Conservation (phyloP, 2,329 filamentous ascomycete species). For the Fusarium poae region DNA sequence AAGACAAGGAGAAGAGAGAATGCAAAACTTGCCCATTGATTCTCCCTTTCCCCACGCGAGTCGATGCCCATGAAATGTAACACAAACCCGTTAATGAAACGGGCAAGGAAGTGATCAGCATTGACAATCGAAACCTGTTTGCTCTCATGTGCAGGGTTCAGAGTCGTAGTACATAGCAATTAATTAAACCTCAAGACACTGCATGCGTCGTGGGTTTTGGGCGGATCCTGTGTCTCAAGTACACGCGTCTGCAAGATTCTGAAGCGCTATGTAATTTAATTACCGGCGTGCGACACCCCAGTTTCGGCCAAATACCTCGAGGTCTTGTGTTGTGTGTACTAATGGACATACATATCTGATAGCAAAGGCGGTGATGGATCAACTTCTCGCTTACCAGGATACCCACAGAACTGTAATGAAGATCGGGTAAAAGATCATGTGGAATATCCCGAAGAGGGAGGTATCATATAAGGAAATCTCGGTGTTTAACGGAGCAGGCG, state of each 20-base stretch:
- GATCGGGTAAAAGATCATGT: constrained; percentile 9
- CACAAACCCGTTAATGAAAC: constrained; percentile 15
- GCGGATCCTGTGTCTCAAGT: constrained; percentile 7
- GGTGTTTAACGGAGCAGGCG: constrained; percentile 1
- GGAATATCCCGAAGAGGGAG: neutral
- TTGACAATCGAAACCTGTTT: constrained; percentile 16
- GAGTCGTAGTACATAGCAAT: neutral
- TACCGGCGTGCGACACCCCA: constrained; percentile 14
- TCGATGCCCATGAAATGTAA: constrained; percentile 20
- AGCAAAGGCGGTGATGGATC: constrained; percentile 1
- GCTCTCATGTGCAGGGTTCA: constrained; percentile 12
- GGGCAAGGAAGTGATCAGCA: constrained; percentile 12
- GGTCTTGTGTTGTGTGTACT: constrained; percentile 1
- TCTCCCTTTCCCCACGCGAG: neutral
- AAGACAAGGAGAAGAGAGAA: constrained; percentile 4
- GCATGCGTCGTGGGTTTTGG: neutral
- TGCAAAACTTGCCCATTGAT: constrained; percentile 14
- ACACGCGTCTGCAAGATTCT: neutral
- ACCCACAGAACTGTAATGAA: neutral
- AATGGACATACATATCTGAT: neutral
- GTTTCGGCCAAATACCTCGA: constrained; percentile 14
- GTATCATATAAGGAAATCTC: neutral
- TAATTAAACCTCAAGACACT: constrained; percentile 12
- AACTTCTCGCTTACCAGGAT: neutral
- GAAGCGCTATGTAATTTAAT: constrained; percentile 7